Percentiles rank a stretch among this genome's conserved stretches.
Evolutionary conservation across 2,329 filamentous ascomycete species (phyloP).

Genomic region (Claviceps sp.): DNA sequence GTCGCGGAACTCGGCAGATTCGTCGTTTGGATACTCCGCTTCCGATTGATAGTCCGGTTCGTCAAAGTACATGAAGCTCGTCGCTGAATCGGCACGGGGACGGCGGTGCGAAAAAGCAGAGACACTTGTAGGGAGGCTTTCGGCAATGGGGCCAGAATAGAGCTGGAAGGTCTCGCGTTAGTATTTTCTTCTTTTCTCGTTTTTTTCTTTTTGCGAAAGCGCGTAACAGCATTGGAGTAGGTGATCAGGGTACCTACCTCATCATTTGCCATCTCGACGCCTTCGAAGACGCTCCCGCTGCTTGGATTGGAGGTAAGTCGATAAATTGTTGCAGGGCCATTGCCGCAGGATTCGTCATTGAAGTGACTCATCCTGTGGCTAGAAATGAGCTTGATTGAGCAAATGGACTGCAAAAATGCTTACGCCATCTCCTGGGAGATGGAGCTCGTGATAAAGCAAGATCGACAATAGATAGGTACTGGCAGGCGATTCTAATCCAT

Average conservation of each 20-base stretch:
- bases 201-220: neutral
- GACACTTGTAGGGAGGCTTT: slow-evolving; percentile 87
- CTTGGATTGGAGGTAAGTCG: slow-evolving; percentile 57
- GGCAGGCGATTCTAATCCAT: too few relatives aligned
- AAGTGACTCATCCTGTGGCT: neutral
- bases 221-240: too few relatives aligned
- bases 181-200: neutral
- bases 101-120: slow-evolving; percentile 85
- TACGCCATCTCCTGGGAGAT: too few relatives aligned
- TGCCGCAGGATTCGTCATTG: neutral
- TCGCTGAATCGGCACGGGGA: slow-evolving; percentile 64
- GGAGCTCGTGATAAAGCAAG: too few relatives aligned
- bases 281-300: slow-evolving; percentile 70
- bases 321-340: slow-evolving; percentile 26
- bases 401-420: neutral
- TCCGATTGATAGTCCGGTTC: slow-evolving; percentile 28
- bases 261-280: slow-evolving; percentile 97
- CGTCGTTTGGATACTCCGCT: slow-evolving; percentile 18
- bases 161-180: slow-evolving; percentile 32
- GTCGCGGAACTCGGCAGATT: slow-evolving; percentile 11
- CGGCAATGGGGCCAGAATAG: slow-evolving; percentile 84
- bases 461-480: too few relatives aligned
- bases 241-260: slow-evolving; percentile 44
- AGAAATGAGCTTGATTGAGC: slow-evolving; percentile 2
- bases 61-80: slow-evolving; percentile 84